Conservation (phyloP, 1,139 yeast species). For the Protomyces macrosporus region DNA sequence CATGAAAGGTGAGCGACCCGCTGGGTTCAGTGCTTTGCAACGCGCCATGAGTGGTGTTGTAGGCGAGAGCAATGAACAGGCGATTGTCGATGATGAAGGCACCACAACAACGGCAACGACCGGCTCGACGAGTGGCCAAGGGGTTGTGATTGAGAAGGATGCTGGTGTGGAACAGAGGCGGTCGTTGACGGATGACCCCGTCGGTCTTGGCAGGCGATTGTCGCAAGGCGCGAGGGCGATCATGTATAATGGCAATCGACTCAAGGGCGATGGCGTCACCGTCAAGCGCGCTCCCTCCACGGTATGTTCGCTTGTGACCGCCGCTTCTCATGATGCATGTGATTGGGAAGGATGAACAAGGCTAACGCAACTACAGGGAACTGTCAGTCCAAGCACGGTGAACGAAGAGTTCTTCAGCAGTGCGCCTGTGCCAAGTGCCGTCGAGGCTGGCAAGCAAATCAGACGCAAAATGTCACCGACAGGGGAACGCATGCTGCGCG, state of each 20-base stretch:
- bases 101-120: neutral
- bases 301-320: neutral
- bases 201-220: constrained; percentile 19
- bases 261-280: constrained; percentile 15
- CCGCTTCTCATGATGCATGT: no score
- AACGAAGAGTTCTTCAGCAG: neutral
- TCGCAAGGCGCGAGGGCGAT: constrained; percentile 24
- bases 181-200: constrained; percentile 15
- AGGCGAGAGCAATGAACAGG: constrained; percentile 4
- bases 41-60: neutral
- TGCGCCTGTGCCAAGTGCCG: neutral
- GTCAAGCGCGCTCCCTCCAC: neutral
- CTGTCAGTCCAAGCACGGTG: neutral
- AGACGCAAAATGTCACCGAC: constrained; percentile 19
- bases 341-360: neutral
- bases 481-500: constrained; percentile 21
- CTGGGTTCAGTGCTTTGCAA: constrained; percentile 3
- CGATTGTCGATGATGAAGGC: constrained; percentile 7
- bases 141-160: no score
- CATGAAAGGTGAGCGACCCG: constrained; percentile 9
- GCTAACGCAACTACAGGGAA: neutral
- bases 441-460: constrained; percentile 8
- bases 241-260: constrained; percentile 23
- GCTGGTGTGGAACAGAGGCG: neutral
- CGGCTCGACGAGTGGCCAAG: neutral